Conservation (phyloP, 1,284 basidiomycete species). For the Pseudozyma hubeiensis region DNA sequence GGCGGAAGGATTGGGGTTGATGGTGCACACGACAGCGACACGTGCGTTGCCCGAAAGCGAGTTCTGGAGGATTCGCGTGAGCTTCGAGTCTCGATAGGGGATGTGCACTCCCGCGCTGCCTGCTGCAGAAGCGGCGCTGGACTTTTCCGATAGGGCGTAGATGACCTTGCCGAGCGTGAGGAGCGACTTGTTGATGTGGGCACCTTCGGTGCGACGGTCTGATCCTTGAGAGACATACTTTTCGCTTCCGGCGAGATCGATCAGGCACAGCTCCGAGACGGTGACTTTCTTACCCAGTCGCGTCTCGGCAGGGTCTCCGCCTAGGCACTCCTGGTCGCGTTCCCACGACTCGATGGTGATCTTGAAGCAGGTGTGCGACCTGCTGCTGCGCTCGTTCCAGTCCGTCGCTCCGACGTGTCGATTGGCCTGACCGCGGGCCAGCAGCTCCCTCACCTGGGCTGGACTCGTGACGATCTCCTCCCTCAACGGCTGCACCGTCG, state of each 20-base stretch:
- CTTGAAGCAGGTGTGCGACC: conserved; percentile 82
- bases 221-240: conserved; percentile 74
- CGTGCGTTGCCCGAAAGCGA: conserved; percentile 93
- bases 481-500: conserved; percentile 77
- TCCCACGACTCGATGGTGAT: conserved; percentile 69
- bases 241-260: conserved; percentile 97
- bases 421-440: conserved; percentile 86
- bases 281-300: conserved; percentile 54
- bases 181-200: conserved; percentile 73
- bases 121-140: not conserved
- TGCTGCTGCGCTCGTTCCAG: conserved; percentile 93
- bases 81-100: conserved; percentile 93
- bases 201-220: conserved; percentile 66
- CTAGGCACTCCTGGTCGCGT: conserved; percentile 15
- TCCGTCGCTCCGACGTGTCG: conserved; percentile 92
- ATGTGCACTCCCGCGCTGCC: conserved; percentile 73
- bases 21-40: conserved; percentile 94
- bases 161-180: conserved; percentile 68
- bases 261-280: conserved; percentile 76
- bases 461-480: conserved; percentile 93
- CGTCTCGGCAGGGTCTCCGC: not conserved
- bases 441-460: conserved; percentile 83
- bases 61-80: conserved; percentile 91
- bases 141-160: conserved; percentile 60
- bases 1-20: conserved; percentile 71